These are phyloP conservation scores for Camellia japonica DNA, from an alignment of 148 eudicot species.

Conservation along the genomic window DNA sequence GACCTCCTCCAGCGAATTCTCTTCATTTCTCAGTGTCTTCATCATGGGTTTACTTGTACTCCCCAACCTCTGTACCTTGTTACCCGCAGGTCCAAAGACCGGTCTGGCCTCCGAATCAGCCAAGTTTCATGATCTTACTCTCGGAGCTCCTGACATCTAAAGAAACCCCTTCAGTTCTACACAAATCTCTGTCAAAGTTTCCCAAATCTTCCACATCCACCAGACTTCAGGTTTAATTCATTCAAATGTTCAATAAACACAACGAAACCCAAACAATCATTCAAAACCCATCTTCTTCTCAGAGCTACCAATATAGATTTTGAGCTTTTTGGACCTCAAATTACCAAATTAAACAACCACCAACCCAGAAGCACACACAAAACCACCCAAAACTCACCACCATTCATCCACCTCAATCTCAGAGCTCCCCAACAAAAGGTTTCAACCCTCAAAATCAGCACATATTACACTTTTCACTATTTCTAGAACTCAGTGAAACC, in stretches of 20 bases:
- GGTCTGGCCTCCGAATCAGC: conserved; percentile 26
- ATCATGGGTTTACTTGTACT: conserved; percentile 1
- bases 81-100: conserved; percentile 26
- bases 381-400: neutral
- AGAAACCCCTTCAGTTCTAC: conserved; percentile 1
- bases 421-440: neutral
- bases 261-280: conserved; percentile 9
- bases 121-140: conserved; percentile 21
- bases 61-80: conserved; percentile 15
- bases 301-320: neutral
- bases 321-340: conserved; percentile 10
- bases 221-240: neutral
- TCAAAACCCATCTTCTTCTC: neutral
- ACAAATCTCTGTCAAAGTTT: conserved; percentile 1
- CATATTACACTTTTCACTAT: neutral
- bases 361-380: neutral
- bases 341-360: neutral
- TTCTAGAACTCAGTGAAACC: neutral
- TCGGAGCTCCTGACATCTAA: conserved; percentile 27
- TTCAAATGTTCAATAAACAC: conserved; percentile 1
- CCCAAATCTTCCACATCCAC: conserved; percentile 10
- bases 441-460: neutral
- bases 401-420: conserved; percentile 7
- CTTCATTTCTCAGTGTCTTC: conserved; percentile 17
- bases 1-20: conserved; percentile 14